phyloP scores from a whole-genome alignment of 2,329 filamentous ascomycete genomes.

The Mariannaea elegans region DNA sequence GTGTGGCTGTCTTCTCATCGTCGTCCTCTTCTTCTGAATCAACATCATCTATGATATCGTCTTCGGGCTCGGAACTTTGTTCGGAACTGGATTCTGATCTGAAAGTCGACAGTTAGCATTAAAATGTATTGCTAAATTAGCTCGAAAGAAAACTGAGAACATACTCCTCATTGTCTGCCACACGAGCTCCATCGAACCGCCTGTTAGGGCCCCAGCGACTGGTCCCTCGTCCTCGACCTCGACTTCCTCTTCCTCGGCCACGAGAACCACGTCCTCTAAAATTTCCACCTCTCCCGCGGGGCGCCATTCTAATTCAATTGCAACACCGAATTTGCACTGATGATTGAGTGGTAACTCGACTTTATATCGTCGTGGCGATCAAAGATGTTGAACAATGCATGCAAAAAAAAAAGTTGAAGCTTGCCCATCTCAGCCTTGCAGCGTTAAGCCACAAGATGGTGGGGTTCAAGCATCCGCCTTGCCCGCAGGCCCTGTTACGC shows the following conservation, averaged over 20 bases:
- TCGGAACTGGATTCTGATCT: constrained; percentile 41
- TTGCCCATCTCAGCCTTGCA: constrained; percentile 48
- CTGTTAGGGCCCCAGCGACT: constrained; percentile 50
- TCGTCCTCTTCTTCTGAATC: constrained; percentile 56
- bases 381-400: background rate
- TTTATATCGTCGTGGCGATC: background rate
- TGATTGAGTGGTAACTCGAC: background rate
- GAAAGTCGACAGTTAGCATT: constrained; percentile 8
- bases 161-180: constrained; percentile 50
- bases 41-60: constrained; percentile 49
- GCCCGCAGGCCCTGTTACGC: constrained; percentile 29
- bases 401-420: constrained; percentile 45
- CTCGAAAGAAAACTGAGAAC: constrained; percentile 14
- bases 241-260: constrained; percentile 36
- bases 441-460: constrained; percentile 46
- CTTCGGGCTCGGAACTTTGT: constrained; percentile 42
- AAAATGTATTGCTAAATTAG: background rate
- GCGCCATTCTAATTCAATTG: constrained; percentile 44
- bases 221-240: constrained; percentile 45
- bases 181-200: constrained; percentile 47
- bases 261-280: constrained; percentile 45
- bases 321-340: background rate
- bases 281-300: constrained; percentile 46
- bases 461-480: constrained; percentile 33
- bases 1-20: constrained; percentile 54